phyloP scores from a whole-genome alignment of 768 basidiomycete genomes.

The Dacryopinax primogenitus region DNA sequence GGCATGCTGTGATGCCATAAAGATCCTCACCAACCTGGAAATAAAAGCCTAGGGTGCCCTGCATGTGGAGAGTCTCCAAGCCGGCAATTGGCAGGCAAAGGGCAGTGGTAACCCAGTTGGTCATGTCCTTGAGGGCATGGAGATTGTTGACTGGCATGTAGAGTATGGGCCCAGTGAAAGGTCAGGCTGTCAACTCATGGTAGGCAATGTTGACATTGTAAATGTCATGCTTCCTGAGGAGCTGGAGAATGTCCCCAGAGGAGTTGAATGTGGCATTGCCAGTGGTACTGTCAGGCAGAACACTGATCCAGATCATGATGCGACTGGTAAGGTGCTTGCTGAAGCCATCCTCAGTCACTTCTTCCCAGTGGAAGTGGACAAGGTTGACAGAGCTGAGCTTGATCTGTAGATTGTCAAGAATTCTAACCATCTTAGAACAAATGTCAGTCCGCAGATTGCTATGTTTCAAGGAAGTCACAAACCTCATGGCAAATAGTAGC shows the following conservation, averaged over 20 bases:
- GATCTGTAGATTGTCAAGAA: conserved; percentile 9
- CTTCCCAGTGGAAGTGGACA: conserved; percentile 8
- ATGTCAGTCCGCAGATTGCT: conserved; percentile 26
- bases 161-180: conserved; percentile 26
- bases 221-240: conserved; percentile 27
- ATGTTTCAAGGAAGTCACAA: conserved; percentile 25
- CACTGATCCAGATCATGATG: conserved; percentile 33
- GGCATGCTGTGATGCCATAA: conserved; percentile 17
- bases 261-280: conserved; percentile 24
- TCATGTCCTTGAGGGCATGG: conserved; percentile 27
- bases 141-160: conserved; percentile 23
- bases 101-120: conserved; percentile 21
- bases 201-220: conserved; percentile 30
- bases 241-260: conserved; percentile 24
- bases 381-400: conserved; percentile 5
- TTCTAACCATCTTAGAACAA: conserved; percentile 17
- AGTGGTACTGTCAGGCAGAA: conserved; percentile 25
- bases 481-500: conserved; percentile 26
- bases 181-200: conserved; percentile 25
- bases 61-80: conserved; percentile 13
- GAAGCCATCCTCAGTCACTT: neutral
- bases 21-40: conserved; percentile 13
- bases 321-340: neutral
- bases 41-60: conserved; percentile 14
- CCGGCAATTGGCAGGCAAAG: conserved; percentile 15